phyloP scores from a whole-genome alignment of 2,329 filamentous ascomycete genomes.

The Coniella lustricola region DNA sequence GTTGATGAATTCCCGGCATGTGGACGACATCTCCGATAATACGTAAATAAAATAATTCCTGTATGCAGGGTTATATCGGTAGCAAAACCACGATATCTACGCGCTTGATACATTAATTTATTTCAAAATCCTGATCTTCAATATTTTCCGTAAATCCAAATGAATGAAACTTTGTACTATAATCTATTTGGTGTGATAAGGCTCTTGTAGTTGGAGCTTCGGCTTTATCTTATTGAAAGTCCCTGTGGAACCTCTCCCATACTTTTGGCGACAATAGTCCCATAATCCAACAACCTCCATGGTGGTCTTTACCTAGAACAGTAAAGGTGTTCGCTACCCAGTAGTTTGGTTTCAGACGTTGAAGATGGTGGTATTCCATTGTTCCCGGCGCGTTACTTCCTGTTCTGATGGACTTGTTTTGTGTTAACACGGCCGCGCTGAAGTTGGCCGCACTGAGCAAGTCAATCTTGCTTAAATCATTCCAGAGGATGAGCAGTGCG shows the following conservation, averaged over 20 bases:
- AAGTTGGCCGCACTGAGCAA: slow-evolving; percentile 32
- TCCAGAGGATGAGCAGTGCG: slow-evolving; percentile 27
- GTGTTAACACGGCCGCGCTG: slow-evolving; percentile 21
- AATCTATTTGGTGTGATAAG: too few species aligned
- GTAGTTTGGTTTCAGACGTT: slow-evolving; percentile 4
- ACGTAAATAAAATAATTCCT: not conserved
- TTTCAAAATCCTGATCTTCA: not conserved
- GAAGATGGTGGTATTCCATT: slow-evolving; percentile 17
- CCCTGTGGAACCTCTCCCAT: not conserved
- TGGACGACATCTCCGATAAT: not conserved
- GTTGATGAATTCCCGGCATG: too few species aligned
- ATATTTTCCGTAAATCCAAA: not conserved
- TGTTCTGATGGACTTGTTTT: slow-evolving; percentile 2
- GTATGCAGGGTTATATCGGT: not conserved
- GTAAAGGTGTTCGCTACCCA: slow-evolving; percentile 14
- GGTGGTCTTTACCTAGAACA: slow-evolving; percentile 23
- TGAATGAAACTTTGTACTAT: not conserved
- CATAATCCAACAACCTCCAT: slow-evolving; percentile 24
- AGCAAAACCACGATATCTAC: too few species aligned
- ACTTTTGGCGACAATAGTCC: slow-evolving; percentile 6
- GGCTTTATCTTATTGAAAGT: not conserved
- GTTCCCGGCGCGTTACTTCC: slow-evolving; percentile 18
- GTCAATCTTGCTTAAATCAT: slow-evolving; percentile 32
- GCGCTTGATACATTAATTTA: not conserved
- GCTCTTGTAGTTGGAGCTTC: not conserved